Conservation (phyloP, 2,329 filamentous ascomycete genomes). For the Aspergillus melleus region DNA sequence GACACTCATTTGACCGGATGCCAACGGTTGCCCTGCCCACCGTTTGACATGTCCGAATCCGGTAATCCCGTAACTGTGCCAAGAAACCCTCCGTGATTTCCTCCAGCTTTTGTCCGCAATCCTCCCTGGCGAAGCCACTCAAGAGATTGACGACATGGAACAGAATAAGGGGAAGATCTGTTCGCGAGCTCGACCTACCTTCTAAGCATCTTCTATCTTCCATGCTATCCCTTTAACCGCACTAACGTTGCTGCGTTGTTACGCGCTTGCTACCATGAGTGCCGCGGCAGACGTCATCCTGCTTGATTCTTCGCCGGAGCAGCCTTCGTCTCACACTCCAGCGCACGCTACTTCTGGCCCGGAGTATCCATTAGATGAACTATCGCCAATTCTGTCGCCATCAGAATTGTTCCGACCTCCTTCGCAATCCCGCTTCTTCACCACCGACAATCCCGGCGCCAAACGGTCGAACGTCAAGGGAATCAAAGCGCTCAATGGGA, state of each 20-base stretch:
- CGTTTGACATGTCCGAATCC: conserved; percentile 22
- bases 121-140: neutral
- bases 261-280: conserved; percentile 36
- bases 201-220: neutral
- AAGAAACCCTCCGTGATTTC: conserved; percentile 22
- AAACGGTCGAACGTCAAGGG: conserved; percentile 4
- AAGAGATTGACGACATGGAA: neutral
- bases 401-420: conserved; percentile 24
- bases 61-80: conserved; percentile 36
- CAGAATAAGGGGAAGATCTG: neutral
- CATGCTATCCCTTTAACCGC: neutral
- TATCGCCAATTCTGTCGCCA: conserved; percentile 28
- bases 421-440: conserved; percentile 29
- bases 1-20: conserved; percentile 6
- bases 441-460: conserved; percentile 8
- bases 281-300: conserved; percentile 38
- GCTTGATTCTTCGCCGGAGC: conserved; percentile 44
- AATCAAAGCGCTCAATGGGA: conserved; percentile 11
- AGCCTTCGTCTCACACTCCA: conserved; percentile 31
- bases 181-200: neutral
- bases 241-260: neutral
- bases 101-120: neutral
- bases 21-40: conserved; percentile 36
- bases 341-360: conserved; percentile 23
- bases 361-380: neutral